phyloP scores from a whole-genome alignment of 352 stramenopile species.

The Phytopythium vexans region DNA sequence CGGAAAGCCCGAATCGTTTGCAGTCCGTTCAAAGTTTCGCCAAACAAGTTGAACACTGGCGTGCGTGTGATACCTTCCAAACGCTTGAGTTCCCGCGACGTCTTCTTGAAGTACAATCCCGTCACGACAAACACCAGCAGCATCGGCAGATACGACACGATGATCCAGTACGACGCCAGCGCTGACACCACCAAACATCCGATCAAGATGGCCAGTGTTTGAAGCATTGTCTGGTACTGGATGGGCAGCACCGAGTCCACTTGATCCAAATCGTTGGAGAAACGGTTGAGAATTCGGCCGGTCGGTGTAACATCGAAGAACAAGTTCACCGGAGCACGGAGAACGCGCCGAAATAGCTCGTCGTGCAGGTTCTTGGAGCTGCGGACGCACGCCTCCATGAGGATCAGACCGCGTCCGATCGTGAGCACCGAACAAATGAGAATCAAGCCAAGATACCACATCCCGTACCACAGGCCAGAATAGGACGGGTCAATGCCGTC shows the following conservation, averaged over 20 bases:
- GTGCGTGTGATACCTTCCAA: conserved; percentile 85
- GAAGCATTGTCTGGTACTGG: conserved; percentile 29
- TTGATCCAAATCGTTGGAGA: conserved; percentile 49
- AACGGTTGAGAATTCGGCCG: conserved; percentile 44
- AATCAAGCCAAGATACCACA: conserved; percentile 21
- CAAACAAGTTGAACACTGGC: conserved; percentile 91
- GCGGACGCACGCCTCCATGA: conserved; percentile 11
- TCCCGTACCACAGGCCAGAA: conserved; percentile 6
- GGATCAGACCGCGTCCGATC: conserved; percentile 3
- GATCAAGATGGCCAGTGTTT: conserved; percentile 21
- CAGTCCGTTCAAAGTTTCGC: conserved; percentile 89
- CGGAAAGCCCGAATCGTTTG: conserved; percentile 83
- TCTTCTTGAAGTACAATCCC: conserved; percentile 84
- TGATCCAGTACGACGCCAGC: conserved; percentile 28
- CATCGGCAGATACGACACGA: conserved; percentile 49
- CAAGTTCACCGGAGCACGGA: conserved; percentile 18
- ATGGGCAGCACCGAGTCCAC: conserved; percentile 34
- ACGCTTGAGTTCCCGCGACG: conserved; percentile 85
- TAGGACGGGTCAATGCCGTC: conserved; percentile 20
- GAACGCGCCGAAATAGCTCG: conserved; percentile 17
- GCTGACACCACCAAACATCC: conserved; percentile 31
- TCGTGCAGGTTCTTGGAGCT: conserved; percentile 10
- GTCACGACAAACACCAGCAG: conserved; percentile 43
- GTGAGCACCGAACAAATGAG: conserved; percentile 2
- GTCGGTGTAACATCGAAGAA: conserved; percentile 51